A percentile compares a stretch with the other conserved stretches of the same genome.
These are phyloP conservation scores for Tribonema minus DNA, from an alignment of 108 stramenopile genomes.

Conservation along the genomic window DNA sequence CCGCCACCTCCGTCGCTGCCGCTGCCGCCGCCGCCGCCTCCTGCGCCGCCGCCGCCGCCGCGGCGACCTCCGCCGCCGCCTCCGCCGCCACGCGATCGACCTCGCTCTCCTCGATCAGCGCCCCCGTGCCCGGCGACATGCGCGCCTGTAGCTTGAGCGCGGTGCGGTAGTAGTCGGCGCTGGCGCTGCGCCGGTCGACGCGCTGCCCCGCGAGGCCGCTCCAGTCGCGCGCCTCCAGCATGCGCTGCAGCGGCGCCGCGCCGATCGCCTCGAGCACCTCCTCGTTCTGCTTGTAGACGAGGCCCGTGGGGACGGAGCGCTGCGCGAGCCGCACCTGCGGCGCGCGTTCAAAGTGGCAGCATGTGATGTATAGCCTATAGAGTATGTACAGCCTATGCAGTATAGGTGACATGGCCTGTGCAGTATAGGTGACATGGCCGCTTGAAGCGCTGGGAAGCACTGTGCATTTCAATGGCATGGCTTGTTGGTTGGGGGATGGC, in stretches of 20 bases:
- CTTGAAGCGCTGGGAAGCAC: too few species aligned
- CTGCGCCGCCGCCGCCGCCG: too few species aligned
- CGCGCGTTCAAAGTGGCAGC: too few species aligned
- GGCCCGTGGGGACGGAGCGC: slow-evolving; percentile 83
- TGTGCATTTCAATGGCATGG: too few species aligned
- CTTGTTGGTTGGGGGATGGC: too few species aligned
- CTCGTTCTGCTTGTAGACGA: slow-evolving; percentile 90
- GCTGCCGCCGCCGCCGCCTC: too few species aligned
- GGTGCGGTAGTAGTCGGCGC: slow-evolving; percentile 22
- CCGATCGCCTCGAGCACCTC: slow-evolving; percentile 75
- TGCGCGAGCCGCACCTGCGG: slow-evolving; percentile 81
- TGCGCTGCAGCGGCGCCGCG: slow-evolving; percentile 69
- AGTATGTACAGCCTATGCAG: not conserved
- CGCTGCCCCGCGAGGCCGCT: slow-evolving; percentile 41
- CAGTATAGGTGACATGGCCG: not conserved
- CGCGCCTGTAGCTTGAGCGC: slow-evolving; percentile 28
- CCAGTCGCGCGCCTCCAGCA: slow-evolving; percentile 85
- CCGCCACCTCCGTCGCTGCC: too few species aligned
- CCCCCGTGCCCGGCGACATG: too few species aligned
- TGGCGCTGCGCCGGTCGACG: not conserved
- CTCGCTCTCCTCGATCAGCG: too few species aligned
- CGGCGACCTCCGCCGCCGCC: too few species aligned
- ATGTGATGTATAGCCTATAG: too few species aligned
- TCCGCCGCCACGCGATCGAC: not conserved
- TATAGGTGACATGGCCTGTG: not conserved